phyloP scores from a whole-genome alignment of 805 yeast species.

The Isabelozyma heimii region DNA sequence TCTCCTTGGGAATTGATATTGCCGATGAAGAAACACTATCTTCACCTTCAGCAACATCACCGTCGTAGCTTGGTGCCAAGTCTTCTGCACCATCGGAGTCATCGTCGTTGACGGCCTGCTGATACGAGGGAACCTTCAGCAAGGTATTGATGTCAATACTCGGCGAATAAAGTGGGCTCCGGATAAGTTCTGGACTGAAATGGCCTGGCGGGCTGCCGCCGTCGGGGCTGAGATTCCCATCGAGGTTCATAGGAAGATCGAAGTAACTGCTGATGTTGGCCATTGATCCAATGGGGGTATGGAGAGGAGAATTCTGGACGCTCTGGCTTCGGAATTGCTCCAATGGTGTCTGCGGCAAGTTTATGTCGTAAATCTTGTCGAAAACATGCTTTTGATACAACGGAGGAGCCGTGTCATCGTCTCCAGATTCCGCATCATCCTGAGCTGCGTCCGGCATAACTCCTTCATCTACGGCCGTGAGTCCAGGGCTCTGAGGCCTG shows the following conservation, averaged over 20 bases:
- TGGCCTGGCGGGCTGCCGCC: not conserved
- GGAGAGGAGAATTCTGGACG: constrained; percentile 6
- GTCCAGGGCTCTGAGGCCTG: constrained; percentile 4
- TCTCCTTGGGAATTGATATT: not conserved
- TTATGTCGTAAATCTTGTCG: constrained; percentile 37
- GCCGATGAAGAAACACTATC: not conserved
- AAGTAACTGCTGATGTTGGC: constrained; percentile 27
- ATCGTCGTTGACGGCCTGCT: constrained; percentile 38
- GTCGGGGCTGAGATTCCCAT: not conserved
- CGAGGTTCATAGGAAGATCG: constrained; percentile 19
- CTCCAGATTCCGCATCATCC: constrained; percentile 20
- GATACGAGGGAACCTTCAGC: constrained; percentile 36
- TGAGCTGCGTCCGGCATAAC: constrained; percentile 10
- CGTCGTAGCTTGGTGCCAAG: constrained; percentile 18
- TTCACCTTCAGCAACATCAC: not conserved
- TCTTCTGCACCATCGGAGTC: constrained; percentile 20
- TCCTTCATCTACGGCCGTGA: constrained; percentile 10
- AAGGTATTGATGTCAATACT: constrained; percentile 21
- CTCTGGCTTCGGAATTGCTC: constrained; percentile 30
- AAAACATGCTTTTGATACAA: constrained; percentile 36
- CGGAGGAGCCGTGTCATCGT: constrained; percentile 41
- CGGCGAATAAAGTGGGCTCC: not conserved
- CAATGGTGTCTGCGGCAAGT: constrained; percentile 30
- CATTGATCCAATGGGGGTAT: constrained; percentile 9
- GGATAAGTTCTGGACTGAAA: not conserved